These are phyloP conservation scores for Pestalotiopsis sp. DNA, from an alignment of 2,329 filamentous ascomycete species.

Conservation along the genomic window DNA sequence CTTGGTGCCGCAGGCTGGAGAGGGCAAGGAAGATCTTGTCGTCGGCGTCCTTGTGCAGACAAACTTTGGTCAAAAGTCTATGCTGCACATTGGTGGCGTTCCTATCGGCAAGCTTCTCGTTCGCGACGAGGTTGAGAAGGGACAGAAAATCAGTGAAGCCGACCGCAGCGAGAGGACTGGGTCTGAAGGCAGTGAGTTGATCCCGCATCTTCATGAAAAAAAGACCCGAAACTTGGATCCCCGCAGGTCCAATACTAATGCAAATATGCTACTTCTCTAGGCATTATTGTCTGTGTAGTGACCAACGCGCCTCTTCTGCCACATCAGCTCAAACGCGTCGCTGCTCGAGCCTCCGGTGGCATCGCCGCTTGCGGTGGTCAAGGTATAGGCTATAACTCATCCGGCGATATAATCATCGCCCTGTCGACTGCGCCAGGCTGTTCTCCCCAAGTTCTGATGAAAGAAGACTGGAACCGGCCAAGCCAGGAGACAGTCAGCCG, in stretches of 20 bases:
- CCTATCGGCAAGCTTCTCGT: constrained; percentile 6
- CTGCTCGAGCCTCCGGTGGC: neutral
- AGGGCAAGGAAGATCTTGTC: neutral
- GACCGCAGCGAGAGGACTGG: neutral
- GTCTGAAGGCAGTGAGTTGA: constrained; percentile 6
- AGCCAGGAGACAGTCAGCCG: neutral
- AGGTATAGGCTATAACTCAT: neutral
- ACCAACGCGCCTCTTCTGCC: constrained; percentile 9
- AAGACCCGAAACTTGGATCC: neutral
- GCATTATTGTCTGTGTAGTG: constrained; percentile 5
- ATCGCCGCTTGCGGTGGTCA: neutral
- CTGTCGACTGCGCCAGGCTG: neutral
- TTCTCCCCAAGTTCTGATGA: constrained; percentile 3
- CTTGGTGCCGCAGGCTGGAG: neutral
- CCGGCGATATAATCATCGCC: constrained; percentile 9
- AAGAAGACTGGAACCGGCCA: constrained; percentile 1
- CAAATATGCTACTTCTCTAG: neutral
- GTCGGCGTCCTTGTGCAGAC: constrained; percentile 5
- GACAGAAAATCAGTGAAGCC: neutral
- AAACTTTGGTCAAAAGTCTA: constrained; percentile 1
- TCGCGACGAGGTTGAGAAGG: constrained; percentile 1
- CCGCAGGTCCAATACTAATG: neutral
- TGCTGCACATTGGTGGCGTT: constrained; percentile 6
- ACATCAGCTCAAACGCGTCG: constrained; percentile 9
- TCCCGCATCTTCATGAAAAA: neutral